Base-by-base conservation (phyloP, 176 grass and related monocot genomes). In the Eleusine coracana region DNA sequence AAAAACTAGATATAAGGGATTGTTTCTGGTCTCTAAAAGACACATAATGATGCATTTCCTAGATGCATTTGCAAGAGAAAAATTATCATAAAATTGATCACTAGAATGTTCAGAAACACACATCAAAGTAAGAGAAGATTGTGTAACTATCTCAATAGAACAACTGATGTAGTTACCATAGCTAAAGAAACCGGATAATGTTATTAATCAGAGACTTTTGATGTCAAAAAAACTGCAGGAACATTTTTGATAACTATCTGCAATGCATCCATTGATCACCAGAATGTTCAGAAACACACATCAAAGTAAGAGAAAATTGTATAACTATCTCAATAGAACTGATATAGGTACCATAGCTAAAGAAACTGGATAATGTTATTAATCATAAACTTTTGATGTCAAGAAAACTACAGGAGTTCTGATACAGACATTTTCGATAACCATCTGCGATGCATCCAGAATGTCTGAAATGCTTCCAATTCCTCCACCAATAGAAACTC, bases 391-490 rank as follows among this genome's bases (percentile, higher is more conserved):
- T 11, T 1, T 2, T 3, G 40, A 20, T 4, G 25, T 27, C 2
- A 38, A 36, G 9, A 59, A 28, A 59, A 83, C 11, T n/a, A 44
- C 23, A 20, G 27, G 4, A 62, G 20, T 46, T n/a, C 25, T 39
- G 70, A 23, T 71, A 87, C 65, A 13, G 25, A 98, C 96, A 92
- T 95, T 98, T 82, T 98, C 96, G 82, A 66, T 70, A 21, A 98
- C 82, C 87, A 95, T 71, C 82, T 93, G 80, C 1, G 90, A 92
- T 10, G 92, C 96, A 71, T 93, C 92, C 73, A 95, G 82, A 80
- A 95, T 95, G 82, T 98, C 90, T 44, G 87, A 80, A 67, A 98
- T 95, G 82, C 92, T 93, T 91, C 92, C 96, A 25, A 98, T 98
- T 3, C 96, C 96, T 40, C 96, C 87, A 29, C 92, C 96, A 48